Conservation (phyloP, 2,329 filamentous ascomycete species). For the Fusarium neocosmosporiellum region DNA sequence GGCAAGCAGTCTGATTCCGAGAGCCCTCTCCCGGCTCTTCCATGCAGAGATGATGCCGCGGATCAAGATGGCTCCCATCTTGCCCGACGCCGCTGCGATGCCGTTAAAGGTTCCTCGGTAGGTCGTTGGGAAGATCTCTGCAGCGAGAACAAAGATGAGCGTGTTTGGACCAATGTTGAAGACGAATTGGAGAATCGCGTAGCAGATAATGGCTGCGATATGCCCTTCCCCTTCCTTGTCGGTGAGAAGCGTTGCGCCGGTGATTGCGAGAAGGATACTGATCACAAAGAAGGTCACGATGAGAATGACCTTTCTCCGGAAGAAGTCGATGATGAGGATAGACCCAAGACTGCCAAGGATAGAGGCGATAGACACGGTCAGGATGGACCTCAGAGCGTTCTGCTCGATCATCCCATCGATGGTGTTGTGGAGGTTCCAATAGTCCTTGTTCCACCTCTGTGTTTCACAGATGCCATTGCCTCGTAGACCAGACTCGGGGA, state of each 20-base stretch:
- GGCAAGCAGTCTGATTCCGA: background rate
- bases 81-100: slow-evolving; percentile 3
- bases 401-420: slow-evolving; percentile 5
- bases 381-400: slow-evolving; percentile 3
- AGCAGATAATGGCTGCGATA: background rate
- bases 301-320: background rate
- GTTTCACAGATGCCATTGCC: background rate
- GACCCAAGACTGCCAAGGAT: background rate
- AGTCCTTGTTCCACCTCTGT: slow-evolving; percentile 8
- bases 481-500: background rate
- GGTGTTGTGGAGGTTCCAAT: background rate
- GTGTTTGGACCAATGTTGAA: slow-evolving; percentile 11
- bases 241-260: background rate
- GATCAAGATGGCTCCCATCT: slow-evolving; percentile 4
- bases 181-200: slow-evolving; percentile 7
- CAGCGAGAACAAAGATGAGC: background rate
- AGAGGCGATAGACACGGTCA: background rate
- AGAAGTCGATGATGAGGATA: slow-evolving; percentile 11
- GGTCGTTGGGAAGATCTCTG: slow-evolving; percentile 5
- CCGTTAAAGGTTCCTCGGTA: slow-evolving; percentile 10
- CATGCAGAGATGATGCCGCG: background rate
- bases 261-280: slow-evolving; percentile 2
- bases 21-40: background rate
- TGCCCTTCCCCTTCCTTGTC: background rate
- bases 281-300: slow-evolving; percentile 4